Conservation (phyloP, 805 yeast species). For the Millerozyma miso region DNA sequence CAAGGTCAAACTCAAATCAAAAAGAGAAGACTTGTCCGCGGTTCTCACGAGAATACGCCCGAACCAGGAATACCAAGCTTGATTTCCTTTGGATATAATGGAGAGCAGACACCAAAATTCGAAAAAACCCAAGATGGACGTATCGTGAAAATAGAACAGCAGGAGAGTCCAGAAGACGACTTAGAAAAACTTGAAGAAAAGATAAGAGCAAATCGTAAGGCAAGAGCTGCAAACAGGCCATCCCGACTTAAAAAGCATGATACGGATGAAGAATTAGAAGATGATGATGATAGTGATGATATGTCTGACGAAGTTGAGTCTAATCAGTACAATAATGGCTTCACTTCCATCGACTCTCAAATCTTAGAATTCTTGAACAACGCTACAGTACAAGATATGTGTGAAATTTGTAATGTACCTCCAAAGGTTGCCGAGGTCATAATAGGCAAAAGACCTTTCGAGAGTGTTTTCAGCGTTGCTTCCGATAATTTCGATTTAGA, state of each 20-base stretch:
- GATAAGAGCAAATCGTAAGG: conserved; percentile 28
- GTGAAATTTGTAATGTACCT: conserved; percentile 72
- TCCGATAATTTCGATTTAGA: conserved; percentile 47
- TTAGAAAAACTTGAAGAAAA: conserved; percentile 37
- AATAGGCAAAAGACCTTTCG: conserved; percentile 68
- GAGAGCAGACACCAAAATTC: conserved; percentile 7
- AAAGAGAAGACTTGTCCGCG: conserved; percentile 33
- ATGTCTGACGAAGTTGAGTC: conserved; percentile 45
- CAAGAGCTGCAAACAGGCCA: conserved; percentile 12
- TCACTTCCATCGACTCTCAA: conserved; percentile 55
- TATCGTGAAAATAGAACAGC: conserved; percentile 16
- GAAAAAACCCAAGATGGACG: conserved; percentile 7
- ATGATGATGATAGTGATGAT: conserved; percentile 45
- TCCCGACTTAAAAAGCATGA: conserved; percentile 16
- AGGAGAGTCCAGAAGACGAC: conserved; percentile 20
- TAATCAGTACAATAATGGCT: conserved; percentile 28
- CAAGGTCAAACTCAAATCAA: conserved; percentile 15
- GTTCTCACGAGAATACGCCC: conserved; percentile 4
- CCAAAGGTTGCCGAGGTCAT: conserved; percentile 62
- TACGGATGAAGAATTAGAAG: conserved; percentile 40
- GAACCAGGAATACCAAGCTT: conserved; percentile 6
- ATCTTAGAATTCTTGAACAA: conserved; percentile 74
- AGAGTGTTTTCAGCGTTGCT: conserved; percentile 54
- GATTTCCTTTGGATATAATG: conserved; percentile 6
- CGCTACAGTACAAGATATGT: conserved; percentile 68